Conservation (phyloP, 805 yeast genomes). For the Yarrowia alimentaria region DNA sequence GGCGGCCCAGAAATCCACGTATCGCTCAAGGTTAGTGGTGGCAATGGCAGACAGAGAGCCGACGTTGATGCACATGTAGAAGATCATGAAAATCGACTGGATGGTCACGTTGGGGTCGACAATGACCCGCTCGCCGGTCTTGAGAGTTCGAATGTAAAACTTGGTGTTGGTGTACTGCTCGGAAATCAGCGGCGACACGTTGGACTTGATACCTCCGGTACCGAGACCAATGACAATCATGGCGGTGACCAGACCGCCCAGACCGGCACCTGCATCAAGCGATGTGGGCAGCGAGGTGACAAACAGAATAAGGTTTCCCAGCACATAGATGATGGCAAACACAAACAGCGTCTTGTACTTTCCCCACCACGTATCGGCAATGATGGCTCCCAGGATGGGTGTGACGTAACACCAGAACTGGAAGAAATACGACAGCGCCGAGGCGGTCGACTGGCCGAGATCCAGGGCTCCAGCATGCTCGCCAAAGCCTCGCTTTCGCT, state of each 20-base stretch:
- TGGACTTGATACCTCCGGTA: conserved; percentile 78
- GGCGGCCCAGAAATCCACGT: conserved; percentile 64
- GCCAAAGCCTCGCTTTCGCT: conserved; percentile 36
- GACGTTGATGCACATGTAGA: conserved; percentile 72
- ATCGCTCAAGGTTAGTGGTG: conserved; percentile 67
- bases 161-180: conserved; percentile 65
- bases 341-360: conserved; percentile 65
- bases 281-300: conserved; percentile 67
- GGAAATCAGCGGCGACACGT: conserved; percentile 72
- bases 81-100: conserved; percentile 71
- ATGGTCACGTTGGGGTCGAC: conserved; percentile 68
- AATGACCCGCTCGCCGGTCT: conserved; percentile 65
- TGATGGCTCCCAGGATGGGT: conserved; percentile 72
- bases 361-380: conserved; percentile 74
- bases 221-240: conserved; percentile 68
- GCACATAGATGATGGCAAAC: conserved; percentile 57
- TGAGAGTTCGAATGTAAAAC: conserved; percentile 56
- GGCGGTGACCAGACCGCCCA: conserved; percentile 61
- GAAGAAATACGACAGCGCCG: conserved; percentile 70
- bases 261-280: conserved; percentile 49
- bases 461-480: conserved; percentile 54
- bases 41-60: conserved; percentile 76
- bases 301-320: conserved; percentile 63
- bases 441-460: conserved; percentile 61
- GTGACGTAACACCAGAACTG: conserved; percentile 80